These are phyloP conservation scores for Aspergillus aculeatinus DNA, from an alignment of 2,329 filamentous ascomycete genomes.

Conservation along the genomic window DNA sequence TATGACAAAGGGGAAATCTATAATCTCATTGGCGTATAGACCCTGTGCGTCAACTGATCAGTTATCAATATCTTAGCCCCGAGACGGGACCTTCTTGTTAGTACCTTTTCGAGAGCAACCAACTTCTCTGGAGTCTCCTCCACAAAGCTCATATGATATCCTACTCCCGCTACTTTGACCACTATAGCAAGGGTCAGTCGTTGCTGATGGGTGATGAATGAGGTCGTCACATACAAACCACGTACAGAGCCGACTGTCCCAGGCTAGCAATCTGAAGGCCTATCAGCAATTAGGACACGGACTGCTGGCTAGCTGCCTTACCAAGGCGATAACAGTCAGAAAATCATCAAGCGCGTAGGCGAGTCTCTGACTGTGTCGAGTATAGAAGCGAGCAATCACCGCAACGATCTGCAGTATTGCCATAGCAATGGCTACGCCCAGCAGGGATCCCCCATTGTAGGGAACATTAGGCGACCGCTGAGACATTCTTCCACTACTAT, in stretches of 20 bases:
- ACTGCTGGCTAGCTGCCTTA: constrained; percentile 5
- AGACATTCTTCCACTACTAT: background rate
- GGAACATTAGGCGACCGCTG: background rate
- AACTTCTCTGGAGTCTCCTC: constrained; percentile 10
- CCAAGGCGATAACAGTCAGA: constrained; percentile 25
- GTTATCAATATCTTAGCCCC: background rate
- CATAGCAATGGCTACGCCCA: constrained; percentile 20
- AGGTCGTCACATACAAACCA: constrained; percentile 18
- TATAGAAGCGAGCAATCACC: constrained; percentile 24
- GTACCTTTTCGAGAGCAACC: constrained; percentile 20
- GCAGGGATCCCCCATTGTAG: constrained; percentile 16
- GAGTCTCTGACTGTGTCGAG: constrained; percentile 21
- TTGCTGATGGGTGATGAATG: too few species aligned
- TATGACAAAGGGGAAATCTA: constrained; percentile 25
- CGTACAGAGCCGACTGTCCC: constrained; percentile 18
- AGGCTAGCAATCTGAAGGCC: constrained; percentile 18
- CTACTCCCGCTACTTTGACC: constrained; percentile 19
- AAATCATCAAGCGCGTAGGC: constrained; percentile 22
- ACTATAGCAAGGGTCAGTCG: constrained; percentile 6
- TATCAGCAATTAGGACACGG: background rate
- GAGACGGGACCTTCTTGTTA: too few species aligned
- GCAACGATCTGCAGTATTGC: constrained; percentile 22
- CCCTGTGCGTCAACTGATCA: constrained; percentile 10
- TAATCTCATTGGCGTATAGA: constrained; percentile 18
- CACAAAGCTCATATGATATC: constrained; percentile 17